Percentiles rank a stretch among this genome's conserved stretches.
Conservation (phyloP, 768 basidiomycete species). For the Mycena vitilis region DNA sequence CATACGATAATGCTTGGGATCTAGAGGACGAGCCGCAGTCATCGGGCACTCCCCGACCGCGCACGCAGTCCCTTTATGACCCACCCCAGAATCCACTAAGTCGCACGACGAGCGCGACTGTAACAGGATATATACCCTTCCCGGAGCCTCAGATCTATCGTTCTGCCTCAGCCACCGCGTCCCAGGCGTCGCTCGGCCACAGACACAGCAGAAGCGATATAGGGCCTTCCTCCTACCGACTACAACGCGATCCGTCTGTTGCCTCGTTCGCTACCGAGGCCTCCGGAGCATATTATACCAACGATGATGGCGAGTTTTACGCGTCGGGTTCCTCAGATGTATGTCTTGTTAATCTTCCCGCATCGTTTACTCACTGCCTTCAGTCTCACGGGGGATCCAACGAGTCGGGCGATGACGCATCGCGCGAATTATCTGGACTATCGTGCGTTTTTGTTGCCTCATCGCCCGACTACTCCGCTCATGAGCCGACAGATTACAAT, state of each 20-base stretch:
- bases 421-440: conserved; percentile 49
- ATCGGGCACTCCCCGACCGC: conserved; percentile 42
- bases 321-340: conserved; percentile 49
- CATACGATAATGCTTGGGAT: conserved; percentile 27
- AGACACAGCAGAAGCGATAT: conserved; percentile 55
- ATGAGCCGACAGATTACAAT: conserved; percentile 59
- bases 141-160: conserved; percentile 67
- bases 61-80: conserved; percentile 48
- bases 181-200: conserved; percentile 46
- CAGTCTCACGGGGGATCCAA: conserved; percentile 43
- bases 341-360: conserved; percentile 16
- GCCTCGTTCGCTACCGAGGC: conserved; percentile 45
- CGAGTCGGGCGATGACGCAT: conserved; percentile 41
- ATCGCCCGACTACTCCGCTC: conserved; percentile 28
- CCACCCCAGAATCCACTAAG: conserved; percentile 43
- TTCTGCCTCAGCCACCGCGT: conserved; percentile 52
- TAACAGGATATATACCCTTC: conserved; percentile 49
- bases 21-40: conserved; percentile 28
- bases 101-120: conserved; percentile 54
- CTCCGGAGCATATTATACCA: conserved; percentile 50
- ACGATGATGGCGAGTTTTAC: conserved; percentile 51
- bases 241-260: conserved; percentile 49
- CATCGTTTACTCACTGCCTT: conserved; percentile 27
- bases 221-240: conserved; percentile 37
- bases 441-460: conserved; percentile 48